These are phyloP conservation scores for Suhomyces canberraensis DNA, from an alignment of 805 yeast species.

Conservation along the genomic window DNA sequence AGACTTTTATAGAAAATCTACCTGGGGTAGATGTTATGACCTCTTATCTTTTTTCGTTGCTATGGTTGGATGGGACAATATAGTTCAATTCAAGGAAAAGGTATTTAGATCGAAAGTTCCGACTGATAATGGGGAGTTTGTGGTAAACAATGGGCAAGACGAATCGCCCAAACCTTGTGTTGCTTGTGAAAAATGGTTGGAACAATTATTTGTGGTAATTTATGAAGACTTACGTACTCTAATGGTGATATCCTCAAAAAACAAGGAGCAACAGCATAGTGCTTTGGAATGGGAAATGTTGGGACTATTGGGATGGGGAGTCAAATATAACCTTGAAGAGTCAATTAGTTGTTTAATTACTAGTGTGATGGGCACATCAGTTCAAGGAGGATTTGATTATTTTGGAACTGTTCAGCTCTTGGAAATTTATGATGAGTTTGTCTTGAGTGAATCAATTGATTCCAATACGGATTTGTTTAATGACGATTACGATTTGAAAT, in stretches of 20 bases:
- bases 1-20: slow-evolving; percentile 32
- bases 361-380: slow-evolving; percentile 47
- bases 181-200: slow-evolving; percentile 76
- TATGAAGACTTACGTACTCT: slow-evolving; percentile 53
- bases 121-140: slow-evolving; percentile 28
- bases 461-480: slow-evolving; percentile 29
- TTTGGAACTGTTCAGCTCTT: slow-evolving; percentile 53
- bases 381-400: slow-evolving; percentile 58
- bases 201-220: slow-evolving; percentile 63
- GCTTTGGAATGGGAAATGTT: slow-evolving; percentile 74
- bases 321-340: slow-evolving; percentile 36
- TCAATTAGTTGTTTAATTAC: slow-evolving; percentile 38
- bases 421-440: slow-evolving; percentile 43
- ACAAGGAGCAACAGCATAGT: slow-evolving; percentile 41
- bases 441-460: slow-evolving; percentile 30
- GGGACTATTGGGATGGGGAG: slow-evolving; percentile 52
- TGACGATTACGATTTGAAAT: slow-evolving; percentile 25
- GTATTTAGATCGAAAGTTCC: slow-evolving; percentile 53
- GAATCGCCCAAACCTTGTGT: not conserved
- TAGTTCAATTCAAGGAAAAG: slow-evolving; percentile 60
- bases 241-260: slow-evolving; percentile 23
- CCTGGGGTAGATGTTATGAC: slow-evolving; percentile 54
- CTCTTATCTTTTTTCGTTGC: slow-evolving; percentile 66
- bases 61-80: slow-evolving; percentile 77
- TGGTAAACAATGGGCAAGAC: slow-evolving; percentile 15